Evolutionary conservation across 495 filamentous ascomycete genomes (phyloP).

Genomic region (Eremomyces bilateralis): DNA sequence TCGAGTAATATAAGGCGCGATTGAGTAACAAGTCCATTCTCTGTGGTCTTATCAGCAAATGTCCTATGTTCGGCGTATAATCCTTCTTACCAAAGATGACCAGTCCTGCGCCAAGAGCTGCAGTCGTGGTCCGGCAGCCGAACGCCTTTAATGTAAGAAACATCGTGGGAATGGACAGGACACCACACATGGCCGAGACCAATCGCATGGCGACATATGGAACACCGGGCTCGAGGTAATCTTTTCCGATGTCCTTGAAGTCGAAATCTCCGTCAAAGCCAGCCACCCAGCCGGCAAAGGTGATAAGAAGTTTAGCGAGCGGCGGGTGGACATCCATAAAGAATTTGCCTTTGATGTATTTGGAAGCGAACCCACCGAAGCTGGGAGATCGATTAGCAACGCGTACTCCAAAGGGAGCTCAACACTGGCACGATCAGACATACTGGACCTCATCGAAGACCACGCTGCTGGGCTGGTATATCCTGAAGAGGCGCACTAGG

Average conservation of each 20-base stretch:
- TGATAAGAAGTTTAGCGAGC: conserved; percentile 89
- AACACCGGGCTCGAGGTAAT: conserved; percentile 83
- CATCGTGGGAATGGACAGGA: conserved; percentile 71
- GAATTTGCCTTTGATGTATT: conserved; percentile 96
- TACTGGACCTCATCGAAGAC: conserved; percentile 99
- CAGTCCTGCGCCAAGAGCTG: conserved; percentile 58
- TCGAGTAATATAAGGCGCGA: conserved; percentile 89
- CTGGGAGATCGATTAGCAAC: conserved; percentile 16
- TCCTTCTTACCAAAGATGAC: conserved; percentile 61
- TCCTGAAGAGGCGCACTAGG: conserved; percentile 43
- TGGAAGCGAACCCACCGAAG: conserved; percentile 92
- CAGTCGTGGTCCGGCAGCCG: conserved; percentile 68
- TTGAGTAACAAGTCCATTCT: conserved; percentile 88
- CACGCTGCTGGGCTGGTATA: conserved; percentile 88
- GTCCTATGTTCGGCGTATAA: background rate
- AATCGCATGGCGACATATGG: conserved; percentile 96
- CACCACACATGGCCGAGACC: conserved; percentile 72
- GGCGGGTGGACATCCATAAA: conserved; percentile 99
- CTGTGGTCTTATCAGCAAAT: conserved; percentile 21
- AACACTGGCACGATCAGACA: conserved; percentile 15
- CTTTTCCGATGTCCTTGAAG: conserved; percentile 99
- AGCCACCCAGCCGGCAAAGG: conserved; percentile 83
- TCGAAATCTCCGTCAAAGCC: conserved; percentile 92
- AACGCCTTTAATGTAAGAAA: conserved; percentile 84
- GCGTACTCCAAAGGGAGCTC: background rate